These are phyloP conservation scores for Acidomyces sp. DNA, from an alignment of 495 filamentous ascomycete genomes.

Conservation along the genomic window DNA sequence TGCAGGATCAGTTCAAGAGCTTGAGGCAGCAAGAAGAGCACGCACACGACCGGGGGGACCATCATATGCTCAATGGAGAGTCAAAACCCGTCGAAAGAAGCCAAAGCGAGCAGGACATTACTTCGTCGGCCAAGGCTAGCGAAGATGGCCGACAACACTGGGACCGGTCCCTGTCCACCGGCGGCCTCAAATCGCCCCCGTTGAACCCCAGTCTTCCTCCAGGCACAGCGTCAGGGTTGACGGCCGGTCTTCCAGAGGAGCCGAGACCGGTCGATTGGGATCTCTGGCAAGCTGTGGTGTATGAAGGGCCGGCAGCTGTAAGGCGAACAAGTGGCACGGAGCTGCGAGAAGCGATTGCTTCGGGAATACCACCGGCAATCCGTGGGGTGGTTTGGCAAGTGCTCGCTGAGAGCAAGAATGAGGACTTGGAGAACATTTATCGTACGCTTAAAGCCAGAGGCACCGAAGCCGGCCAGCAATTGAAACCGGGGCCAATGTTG, in stretches of 20 bases:
- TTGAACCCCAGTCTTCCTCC: slow-evolving; percentile 56
- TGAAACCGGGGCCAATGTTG: slow-evolving; percentile 30
- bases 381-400: slow-evolving; percentile 97
- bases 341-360: slow-evolving; percentile 77
- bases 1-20: slow-evolving; percentile 76
- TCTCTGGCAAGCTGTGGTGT: slow-evolving; percentile 90
- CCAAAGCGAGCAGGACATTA: slow-evolving; percentile 6
- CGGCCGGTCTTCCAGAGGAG: slow-evolving; percentile 52
- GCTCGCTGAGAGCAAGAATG: slow-evolving; percentile 80
- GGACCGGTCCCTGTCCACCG: slow-evolving; percentile 23
- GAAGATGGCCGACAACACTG: slow-evolving; percentile 27
- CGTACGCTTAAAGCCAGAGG: slow-evolving; percentile 66
- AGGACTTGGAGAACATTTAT: slow-evolving; percentile 81
- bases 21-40: slow-evolving; percentile 44
- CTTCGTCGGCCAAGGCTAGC: slow-evolving; percentile 20
- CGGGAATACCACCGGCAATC: slow-evolving; percentile 87
- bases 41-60: slow-evolving; percentile 20
- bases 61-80: not conserved
- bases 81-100: slow-evolving; percentile 3
- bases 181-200: slow-evolving; percentile 36
- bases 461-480: slow-evolving; percentile 47
- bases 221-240: slow-evolving; percentile 67
- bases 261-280: slow-evolving; percentile 81
- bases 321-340: slow-evolving; percentile 75
- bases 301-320: slow-evolving; percentile 78